Percentiles rank a stretch among this genome's conserved stretches.
phyloP scores from a whole-genome alignment of 371 early-diverging fungal species.

The Apophysomyces elegans region DNA sequence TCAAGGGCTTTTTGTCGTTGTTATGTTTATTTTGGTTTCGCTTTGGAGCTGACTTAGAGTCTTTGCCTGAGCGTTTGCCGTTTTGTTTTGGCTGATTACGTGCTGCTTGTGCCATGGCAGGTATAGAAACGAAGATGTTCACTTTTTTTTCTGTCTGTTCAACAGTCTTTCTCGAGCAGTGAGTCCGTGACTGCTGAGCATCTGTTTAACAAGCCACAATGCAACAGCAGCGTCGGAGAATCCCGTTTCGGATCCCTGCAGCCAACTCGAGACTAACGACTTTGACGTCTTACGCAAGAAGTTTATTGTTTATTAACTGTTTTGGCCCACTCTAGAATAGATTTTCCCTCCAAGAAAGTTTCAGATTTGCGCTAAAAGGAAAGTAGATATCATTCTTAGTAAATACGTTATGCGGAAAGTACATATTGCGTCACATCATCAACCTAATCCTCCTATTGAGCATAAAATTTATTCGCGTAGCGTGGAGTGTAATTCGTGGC shows the following conservation, averaged over 20 bases:
- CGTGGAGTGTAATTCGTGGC: no score
- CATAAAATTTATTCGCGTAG: no score
- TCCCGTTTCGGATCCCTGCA: no score
- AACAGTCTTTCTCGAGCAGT: neutral
- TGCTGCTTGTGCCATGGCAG: conserved; percentile 3
- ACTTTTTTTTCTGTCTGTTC: neutral
- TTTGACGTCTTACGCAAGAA: no score
- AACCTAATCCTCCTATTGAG: no score
- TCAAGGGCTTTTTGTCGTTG: neutral
- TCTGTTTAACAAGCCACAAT: neutral
- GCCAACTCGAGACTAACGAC: neutral
- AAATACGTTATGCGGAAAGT: no score
- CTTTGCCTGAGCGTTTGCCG: conserved; percentile 2
- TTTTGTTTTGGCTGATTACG: conserved; percentile 3
- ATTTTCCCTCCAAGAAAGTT: no score
- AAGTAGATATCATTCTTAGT: no score
- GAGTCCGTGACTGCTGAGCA: neutral
- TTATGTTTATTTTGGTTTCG: neutral
- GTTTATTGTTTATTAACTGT: no score
- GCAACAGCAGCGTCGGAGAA: neutral
- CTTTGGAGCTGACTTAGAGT: neutral
- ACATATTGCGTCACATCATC: no score
- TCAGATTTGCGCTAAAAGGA: no score
- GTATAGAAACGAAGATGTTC: neutral
- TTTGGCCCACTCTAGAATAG: no score